Percentiles rank a stretch among this genome's conserved stretches.
phyloP scores from a whole-genome alignment of 2,329 filamentous ascomycete species.

The Ophiocordyceps camponoti-saundersi region DNA sequence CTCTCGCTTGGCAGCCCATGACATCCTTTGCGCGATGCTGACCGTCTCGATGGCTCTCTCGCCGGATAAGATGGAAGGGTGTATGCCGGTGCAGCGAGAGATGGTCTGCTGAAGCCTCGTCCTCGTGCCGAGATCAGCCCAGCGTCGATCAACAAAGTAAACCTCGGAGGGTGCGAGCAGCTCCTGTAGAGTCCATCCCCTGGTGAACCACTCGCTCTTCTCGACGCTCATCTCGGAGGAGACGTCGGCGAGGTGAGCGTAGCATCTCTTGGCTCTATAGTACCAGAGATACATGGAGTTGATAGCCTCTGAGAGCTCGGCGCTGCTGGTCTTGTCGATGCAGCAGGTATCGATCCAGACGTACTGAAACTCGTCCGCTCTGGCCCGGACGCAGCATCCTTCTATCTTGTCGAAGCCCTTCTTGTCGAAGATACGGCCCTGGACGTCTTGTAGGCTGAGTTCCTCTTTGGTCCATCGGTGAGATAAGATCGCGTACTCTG shows the following conservation, averaged over 20 bases:
- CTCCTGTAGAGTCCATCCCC: constrained; percentile 12
- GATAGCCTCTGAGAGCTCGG: constrained; percentile 12
- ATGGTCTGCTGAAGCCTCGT: background rate
- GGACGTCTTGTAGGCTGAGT: background rate
- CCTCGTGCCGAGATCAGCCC: background rate
- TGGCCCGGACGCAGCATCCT: background rate
- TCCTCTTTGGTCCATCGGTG: background rate
- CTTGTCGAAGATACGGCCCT: background rate
- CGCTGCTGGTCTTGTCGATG: constrained; percentile 9
- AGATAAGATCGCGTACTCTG: background rate
- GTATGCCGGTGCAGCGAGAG: background rate
- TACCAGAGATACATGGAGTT: constrained; percentile 12
- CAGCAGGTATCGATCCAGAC: constrained; percentile 15
- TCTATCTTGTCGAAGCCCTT: background rate
- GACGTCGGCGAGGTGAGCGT: constrained; percentile 6
- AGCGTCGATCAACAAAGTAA: constrained; percentile 6
- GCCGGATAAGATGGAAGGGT: background rate
- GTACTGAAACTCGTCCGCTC: constrained; percentile 3
- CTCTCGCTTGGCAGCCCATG: background rate
- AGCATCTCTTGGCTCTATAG: constrained; percentile 7
- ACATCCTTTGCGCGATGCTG: background rate
- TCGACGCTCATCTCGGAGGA: background rate
- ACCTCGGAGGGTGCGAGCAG: constrained; percentile 10
- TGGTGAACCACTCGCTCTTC: constrained; percentile 5
- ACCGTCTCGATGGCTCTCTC: background rate